These are phyloP conservation scores for Hysterium pulicare DNA, from an alignment of 2,329 filamentous ascomycete species.

Conservation along the genomic window DNA sequence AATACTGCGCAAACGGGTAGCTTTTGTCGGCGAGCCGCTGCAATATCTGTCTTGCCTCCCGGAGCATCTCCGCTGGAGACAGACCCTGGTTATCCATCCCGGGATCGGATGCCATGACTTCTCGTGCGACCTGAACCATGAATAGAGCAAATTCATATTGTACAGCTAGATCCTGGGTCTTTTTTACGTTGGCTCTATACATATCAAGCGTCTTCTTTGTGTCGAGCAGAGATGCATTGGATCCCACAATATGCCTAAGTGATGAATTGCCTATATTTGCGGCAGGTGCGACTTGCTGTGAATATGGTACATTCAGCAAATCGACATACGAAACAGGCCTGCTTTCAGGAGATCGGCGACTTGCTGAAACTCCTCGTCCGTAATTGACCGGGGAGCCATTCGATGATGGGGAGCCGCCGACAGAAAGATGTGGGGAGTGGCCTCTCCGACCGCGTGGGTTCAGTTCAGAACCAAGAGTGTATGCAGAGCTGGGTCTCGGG, in stretches of 20 bases:
- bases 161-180: conserved; percentile 83
- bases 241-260: conserved; percentile 74
- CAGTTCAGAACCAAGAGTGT: conserved; percentile 70
- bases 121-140: conserved; percentile 83
- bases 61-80: conserved; percentile 62
- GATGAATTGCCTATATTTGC: conserved; percentile 73
- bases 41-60: conserved; percentile 85
- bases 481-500: conserved; percentile 70
- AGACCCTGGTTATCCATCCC: conserved; percentile 40
- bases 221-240: conserved; percentile 85
- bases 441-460: conserved; percentile 57
- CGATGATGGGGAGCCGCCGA: conserved; percentile 37
- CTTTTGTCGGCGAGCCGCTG: conserved; percentile 81
- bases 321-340: conserved; percentile 61
- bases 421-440: conserved; percentile 51
- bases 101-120: conserved; percentile 49
- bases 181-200: conserved; percentile 96
- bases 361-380: conserved; percentile 50
- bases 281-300: conserved; percentile 68
- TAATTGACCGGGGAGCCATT: conserved; percentile 41
- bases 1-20: conserved; percentile 97
- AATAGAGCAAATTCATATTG: conserved; percentile 97
- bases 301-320: conserved; percentile 67
- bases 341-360: conserved; percentile 55
- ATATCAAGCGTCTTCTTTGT: conserved; percentile 94